phyloP scores from a whole-genome alignment of 2,329 filamentous ascomycete species.

The Cytospora paraplurivora region DNA sequence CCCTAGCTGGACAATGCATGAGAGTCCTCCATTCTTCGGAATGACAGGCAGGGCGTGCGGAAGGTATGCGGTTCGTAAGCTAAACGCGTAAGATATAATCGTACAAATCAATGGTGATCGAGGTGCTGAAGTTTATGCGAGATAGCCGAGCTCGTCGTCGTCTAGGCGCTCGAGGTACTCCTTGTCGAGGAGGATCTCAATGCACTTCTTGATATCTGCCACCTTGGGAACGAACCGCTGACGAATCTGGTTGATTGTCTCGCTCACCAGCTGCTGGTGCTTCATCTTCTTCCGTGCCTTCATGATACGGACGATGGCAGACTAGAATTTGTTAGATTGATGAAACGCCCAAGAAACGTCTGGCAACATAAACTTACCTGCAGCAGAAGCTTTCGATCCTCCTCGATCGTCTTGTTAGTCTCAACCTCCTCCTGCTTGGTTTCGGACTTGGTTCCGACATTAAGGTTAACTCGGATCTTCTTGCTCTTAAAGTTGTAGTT shows the following conservation, averaged over 20 bases:
- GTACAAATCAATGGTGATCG: conserved; percentile 12
- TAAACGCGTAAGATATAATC: conserved; percentile 15
- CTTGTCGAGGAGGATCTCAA: conserved; percentile 97
- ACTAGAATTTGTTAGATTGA: conserved; percentile 55
- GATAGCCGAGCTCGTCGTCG: conserved; percentile 90
- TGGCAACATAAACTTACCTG: conserved; percentile 68
- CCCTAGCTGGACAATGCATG: conserved; percentile 3
- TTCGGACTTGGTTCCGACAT: conserved; percentile 92
- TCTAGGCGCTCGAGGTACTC: conserved; percentile 97
- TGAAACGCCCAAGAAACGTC: neutral
- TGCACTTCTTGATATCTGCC: conserved; percentile 98
- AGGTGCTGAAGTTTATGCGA: conserved; percentile 62
- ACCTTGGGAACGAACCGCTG: conserved; percentile 91
- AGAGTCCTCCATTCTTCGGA: conserved; percentile 5
- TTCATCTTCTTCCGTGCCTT: conserved; percentile 99
- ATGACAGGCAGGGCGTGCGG: conserved; percentile 10
- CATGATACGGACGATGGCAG: conserved; percentile 98
- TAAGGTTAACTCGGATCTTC: conserved; percentile 96
- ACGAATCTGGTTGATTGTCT: conserved; percentile 94
- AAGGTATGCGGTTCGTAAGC: neutral
- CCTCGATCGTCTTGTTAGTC: conserved; percentile 99
- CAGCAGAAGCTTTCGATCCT: conserved; percentile 92
- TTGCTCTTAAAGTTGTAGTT: conserved; percentile 98
- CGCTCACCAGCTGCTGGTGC: conserved; percentile 89
- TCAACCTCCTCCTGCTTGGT: conserved; percentile 95